Conservation (phyloP, 2,329 filamentous ascomycete genomes). For the Calonectria henricotiae region DNA sequence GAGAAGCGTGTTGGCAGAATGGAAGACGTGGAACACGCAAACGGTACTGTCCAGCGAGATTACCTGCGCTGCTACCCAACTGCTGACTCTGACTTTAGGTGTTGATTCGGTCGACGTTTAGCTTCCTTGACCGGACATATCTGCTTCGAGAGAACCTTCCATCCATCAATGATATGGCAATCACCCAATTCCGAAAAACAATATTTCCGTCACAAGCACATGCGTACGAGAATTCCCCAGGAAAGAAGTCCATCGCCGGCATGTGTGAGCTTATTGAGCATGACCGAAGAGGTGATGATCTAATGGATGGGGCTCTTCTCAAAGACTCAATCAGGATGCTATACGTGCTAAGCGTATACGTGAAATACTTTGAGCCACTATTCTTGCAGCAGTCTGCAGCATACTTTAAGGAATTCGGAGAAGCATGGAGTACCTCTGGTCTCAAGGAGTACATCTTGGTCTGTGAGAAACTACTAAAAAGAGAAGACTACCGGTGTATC, state of each 20-base stretch:
- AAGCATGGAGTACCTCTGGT: constrained; percentile 74
- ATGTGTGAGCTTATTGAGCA: constrained; percentile 83
- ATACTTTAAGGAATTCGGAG: constrained; percentile 81
- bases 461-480: constrained; percentile 78
- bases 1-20: constrained; percentile 70
- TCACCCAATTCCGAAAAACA: constrained; percentile 80
- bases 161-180: constrained; percentile 86
- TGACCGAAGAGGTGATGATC: constrained; percentile 74
- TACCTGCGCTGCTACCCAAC: constrained; percentile 34
- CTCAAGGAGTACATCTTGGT: constrained; percentile 84
- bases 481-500: constrained; percentile 84
- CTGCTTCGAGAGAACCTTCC: constrained; percentile 80
- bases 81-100: constrained; percentile 64
- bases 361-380: constrained; percentile 82
- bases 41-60: constrained; percentile 69
- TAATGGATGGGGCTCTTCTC: constrained; percentile 78
- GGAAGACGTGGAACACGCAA: constrained; percentile 85
- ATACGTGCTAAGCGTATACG: constrained; percentile 87
- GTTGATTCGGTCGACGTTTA: constrained; percentile 89
- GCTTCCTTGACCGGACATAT: constrained; percentile 93
- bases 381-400: constrained; percentile 78
- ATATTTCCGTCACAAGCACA: constrained; percentile 61
- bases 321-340: constrained; percentile 86
- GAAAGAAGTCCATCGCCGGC: constrained; percentile 61
- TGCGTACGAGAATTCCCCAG: constrained; percentile 46